Conservation (phyloP, 129 eudicot genomes). For the Flaveria ramosissima region DNA sequence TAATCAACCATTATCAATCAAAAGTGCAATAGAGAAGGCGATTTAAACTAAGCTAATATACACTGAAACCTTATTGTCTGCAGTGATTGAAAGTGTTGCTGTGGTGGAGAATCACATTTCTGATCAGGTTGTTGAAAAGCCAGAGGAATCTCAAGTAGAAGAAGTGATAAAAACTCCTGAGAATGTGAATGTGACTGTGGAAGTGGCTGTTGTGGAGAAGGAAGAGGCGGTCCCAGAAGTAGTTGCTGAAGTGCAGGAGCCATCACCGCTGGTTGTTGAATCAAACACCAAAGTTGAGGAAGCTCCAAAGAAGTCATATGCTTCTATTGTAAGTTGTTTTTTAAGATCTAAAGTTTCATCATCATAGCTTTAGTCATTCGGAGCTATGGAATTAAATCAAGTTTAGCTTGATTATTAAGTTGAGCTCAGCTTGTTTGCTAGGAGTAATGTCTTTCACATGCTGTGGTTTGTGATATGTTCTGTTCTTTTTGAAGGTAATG, state of each 20-base stretch:
- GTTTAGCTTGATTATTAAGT: neutral
- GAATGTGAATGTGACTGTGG: conserved; percentile 38
- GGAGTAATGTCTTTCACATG: too few species aligned
- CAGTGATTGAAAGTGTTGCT: conserved; percentile 44
- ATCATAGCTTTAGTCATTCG: neutral
- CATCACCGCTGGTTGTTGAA: conserved; percentile 49
- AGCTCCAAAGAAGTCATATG: conserved; percentile 85
- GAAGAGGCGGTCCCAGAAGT: conserved; percentile 60
- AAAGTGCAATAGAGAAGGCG: neutral
- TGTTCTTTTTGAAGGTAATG: conserved; percentile 52
- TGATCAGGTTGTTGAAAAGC: conserved; percentile 39
- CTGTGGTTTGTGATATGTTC: neutral
- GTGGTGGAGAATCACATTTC: conserved; percentile 51
- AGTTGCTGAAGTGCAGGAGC: conserved; percentile 60
- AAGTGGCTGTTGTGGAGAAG: conserved; percentile 46
- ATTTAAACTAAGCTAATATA: neutral
- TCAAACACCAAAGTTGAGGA: conserved; percentile 57
- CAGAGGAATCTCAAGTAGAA: conserved; percentile 55
- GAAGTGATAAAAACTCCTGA: conserved; percentile 44
- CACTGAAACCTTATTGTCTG: neutral
- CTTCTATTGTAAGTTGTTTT: conserved; percentile 80
- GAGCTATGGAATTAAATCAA: neutral
- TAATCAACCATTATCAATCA: neutral
- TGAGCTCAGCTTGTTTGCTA: neutral
- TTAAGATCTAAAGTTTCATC: neutral